phyloP scores from a whole-genome alignment of 305 asterid genomes.

The Fraxinus angustifolia region DNA sequence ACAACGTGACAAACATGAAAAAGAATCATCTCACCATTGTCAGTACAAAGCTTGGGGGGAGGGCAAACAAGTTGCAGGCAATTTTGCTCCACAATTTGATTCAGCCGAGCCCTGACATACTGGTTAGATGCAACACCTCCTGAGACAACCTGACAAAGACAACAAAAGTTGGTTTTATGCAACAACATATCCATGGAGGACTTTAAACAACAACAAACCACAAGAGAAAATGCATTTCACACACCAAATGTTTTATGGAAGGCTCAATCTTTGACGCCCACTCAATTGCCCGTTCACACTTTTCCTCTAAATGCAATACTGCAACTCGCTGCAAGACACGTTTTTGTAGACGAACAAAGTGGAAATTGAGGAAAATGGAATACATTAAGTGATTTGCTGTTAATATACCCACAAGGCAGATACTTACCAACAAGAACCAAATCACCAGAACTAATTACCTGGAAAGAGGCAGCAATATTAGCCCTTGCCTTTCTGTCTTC shows the following conservation, averaged over 20 bases:
- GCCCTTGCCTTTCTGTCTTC: conserved; percentile 80
- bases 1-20: neutral
- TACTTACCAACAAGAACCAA: neutral
- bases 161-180: conserved; percentile 10
- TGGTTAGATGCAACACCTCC: conserved; percentile 99
- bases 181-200: conserved; percentile 8
- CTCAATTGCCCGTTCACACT: conserved; percentile 76
- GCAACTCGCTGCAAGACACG: conserved; percentile 68
- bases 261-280: conserved; percentile 90
- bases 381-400: conserved; percentile 5
- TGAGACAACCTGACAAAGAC: conserved; percentile 65
- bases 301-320: conserved; percentile 83
- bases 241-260: conserved; percentile 68
- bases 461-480: conserved; percentile 95
- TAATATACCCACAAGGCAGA: neutral
- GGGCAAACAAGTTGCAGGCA: conserved; percentile 85
- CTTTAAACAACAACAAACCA: neutral
- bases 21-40: conserved; percentile 59
- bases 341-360: conserved; percentile 6
- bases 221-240: conserved; percentile 25
- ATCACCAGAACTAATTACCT: conserved; percentile 40
- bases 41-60: conserved; percentile 92
- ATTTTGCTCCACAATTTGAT: conserved; percentile 49
- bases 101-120: conserved; percentile 67
- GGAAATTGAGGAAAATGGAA: neutral